Evolutionary conservation across 495 filamentous ascomycete species (phyloP), one percentile per base, ranked within the genome.

Genomic region (Penicillium antarcticum): DNA sequence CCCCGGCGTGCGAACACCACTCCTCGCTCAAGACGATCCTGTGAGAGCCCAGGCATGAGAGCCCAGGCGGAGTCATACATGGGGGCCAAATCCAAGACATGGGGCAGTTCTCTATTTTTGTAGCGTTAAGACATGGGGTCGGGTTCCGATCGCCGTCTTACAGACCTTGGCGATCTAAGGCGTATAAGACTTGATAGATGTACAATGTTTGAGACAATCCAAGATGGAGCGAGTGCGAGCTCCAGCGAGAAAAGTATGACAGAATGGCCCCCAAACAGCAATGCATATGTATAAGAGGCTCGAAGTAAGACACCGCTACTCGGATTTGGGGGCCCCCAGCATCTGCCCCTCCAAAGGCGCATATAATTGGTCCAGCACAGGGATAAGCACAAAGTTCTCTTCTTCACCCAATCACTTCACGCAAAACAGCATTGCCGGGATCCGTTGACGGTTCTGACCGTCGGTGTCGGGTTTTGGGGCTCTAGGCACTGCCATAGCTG

Each of bases 241-340:
- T 29, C 26, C 5, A 29, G 21, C 21, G 21, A 23, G 8, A 29
- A 0, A 6, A 29, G 26, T 9, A 9, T 8, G 26, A 29, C 5
- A 9, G 6, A 29, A 9, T 29, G 21, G 21, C 21, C 21, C 21
- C 21, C 21, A 23, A 23, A 23, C 21, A 23, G 5, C 21, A 23
- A 3, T 23, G 21, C 21, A 23, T 23, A 23, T 23, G 21, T 5
- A 48, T 39, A 48, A 33, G 18, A 26, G 12, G 13, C 12, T n/a
- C 10, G 40, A 17, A 42, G 52, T 46, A 34, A 31, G 60, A 63
- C 60, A 63, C 62, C 58, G 59, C 59, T 62, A 49, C 59, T 54
- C 43, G 42, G 35, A 44, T 59, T 42, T 46, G 47, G 57, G 42
- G 44, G 48, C 36, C 5, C 34, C 24, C 36, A 31, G 21, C 39